Evolutionary conservation across 331 rosid genomes (phyloP).

Genomic region (Acacia pycnantha): DNA sequence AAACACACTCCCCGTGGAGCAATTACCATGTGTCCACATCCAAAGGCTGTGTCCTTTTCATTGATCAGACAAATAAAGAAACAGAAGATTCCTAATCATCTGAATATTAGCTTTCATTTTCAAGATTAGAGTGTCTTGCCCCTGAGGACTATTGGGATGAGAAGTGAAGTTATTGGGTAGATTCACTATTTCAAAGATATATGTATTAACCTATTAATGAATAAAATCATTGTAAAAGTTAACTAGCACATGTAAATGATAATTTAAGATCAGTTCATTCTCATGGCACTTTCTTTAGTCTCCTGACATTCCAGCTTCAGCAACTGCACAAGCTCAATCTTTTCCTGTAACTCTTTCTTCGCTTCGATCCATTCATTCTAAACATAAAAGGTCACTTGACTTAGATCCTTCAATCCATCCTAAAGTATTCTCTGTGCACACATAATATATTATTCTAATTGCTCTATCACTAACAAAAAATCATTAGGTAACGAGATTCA

Average conservation of each 20-base stretch:
- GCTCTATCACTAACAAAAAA: neutral
- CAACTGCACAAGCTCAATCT: neutral
- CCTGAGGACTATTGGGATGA: neutral
- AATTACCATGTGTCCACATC: conserved; percentile 61
- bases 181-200: no score
- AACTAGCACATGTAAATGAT: neutral
- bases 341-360: neutral
- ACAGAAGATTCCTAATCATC: no score
- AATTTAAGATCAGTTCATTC: neutral
- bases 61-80: conserved; percentile 43
- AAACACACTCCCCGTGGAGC: neutral
- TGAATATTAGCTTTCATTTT: neutral
- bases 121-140: neutral
- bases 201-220: no score
- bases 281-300: neutral
- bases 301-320: neutral
- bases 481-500: no score
- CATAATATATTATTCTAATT: neutral
- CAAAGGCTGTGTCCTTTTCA: conserved; percentile 58
- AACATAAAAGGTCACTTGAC: neutral
- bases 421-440: neutral
- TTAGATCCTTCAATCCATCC: no score
- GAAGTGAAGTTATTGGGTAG: neutral
- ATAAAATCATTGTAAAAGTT: no score
- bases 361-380: neutral